Conservation (phyloP, 2,329 filamentous ascomycete species). For the Lecanosticta acicola region DNA sequence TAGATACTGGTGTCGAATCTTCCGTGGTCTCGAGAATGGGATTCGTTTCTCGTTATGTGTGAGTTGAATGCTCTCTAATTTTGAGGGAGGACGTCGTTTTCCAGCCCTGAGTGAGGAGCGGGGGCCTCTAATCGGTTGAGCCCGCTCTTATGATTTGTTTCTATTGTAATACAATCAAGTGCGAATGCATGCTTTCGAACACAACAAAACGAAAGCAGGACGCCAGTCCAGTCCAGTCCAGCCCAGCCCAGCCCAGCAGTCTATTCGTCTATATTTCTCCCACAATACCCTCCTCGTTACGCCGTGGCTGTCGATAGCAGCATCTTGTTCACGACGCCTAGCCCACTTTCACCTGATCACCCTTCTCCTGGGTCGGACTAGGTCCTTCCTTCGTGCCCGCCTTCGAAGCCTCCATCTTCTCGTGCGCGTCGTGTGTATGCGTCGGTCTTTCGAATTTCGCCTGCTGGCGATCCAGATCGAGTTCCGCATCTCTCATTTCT, state of each 20-base stretch:
- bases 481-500: conserved; percentile 23
- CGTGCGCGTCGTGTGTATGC: not conserved
- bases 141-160: too few relatives aligned
- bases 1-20: too few relatives aligned
- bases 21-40: too few relatives aligned
- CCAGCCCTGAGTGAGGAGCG: too few relatives aligned
- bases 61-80: not conserved
- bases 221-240: too few relatives aligned
- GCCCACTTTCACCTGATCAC: not conserved
- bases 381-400: not conserved
- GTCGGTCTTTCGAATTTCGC: conserved; percentile 9
- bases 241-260: too few relatives aligned
- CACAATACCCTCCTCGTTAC: too few relatives aligned
- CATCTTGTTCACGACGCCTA: not conserved
- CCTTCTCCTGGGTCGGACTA: not conserved
- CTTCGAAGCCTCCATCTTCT: not conserved
- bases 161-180: not conserved
- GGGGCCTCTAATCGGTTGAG: too few relatives aligned
- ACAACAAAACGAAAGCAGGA: not conserved
- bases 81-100: not conserved
- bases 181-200: not conserved
- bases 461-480: conserved; percentile 20
- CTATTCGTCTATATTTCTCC: too few relatives aligned
- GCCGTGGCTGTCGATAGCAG: too few relatives aligned
- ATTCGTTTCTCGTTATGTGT: not conserved